A percentile compares a stretch with the other conserved stretches of the same genome.
phyloP scores from a whole-genome alignment of 2,329 filamentous ascomycete species.

The Aurifilum marmelostoma region DNA sequence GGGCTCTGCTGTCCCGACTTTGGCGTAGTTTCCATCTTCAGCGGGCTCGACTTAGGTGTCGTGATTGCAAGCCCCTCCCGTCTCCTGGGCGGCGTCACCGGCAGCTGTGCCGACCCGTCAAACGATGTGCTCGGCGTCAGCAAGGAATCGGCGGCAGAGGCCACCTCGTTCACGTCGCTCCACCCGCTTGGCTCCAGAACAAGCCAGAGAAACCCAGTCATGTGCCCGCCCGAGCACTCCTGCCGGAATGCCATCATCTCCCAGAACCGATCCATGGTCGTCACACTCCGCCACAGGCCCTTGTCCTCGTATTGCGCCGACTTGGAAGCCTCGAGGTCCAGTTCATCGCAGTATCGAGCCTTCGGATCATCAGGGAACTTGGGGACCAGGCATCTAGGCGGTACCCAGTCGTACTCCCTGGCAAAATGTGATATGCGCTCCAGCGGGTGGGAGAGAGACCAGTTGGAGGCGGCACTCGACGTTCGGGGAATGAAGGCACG shows the following conservation, averaged over 20 bases:
- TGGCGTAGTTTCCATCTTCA: conserved; percentile 35
- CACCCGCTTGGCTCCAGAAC: conserved; percentile 66
- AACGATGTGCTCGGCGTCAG: conserved; percentile 39
- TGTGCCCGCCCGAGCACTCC: conserved; percentile 88
- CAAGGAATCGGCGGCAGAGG: conserved; percentile 27
- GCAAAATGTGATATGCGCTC: conserved; percentile 65
- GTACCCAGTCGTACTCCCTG: conserved; percentile 62
- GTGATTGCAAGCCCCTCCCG: conserved; percentile 28
- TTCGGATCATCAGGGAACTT: conserved; percentile 96
- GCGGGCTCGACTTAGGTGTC: conserved; percentile 34
- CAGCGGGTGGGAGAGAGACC: conserved; percentile 75
- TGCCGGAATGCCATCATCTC: conserved; percentile 97
- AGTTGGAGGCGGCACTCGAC: conserved; percentile 55
- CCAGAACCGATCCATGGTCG: conserved; percentile 91
- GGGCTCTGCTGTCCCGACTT: conserved; percentile 33
- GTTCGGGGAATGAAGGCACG: conserved; percentile 73
- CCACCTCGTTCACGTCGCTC: conserved; percentile 21
- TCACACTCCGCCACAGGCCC: conserved; percentile 82
- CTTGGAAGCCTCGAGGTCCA: conserved; percentile 79
- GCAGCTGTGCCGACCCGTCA: conserved; percentile 30
- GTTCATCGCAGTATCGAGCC: conserved; percentile 81
- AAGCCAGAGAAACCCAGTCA: conserved; percentile 95
- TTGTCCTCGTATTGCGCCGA: conserved; percentile 56
- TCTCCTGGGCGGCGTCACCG: conserved; percentile 40
- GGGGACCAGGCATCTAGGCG: conserved; percentile 83